Evolutionary conservation across 108 stramenopile species (phyloP).

Genomic region (Chaetoceros tenuissimus): DNA sequence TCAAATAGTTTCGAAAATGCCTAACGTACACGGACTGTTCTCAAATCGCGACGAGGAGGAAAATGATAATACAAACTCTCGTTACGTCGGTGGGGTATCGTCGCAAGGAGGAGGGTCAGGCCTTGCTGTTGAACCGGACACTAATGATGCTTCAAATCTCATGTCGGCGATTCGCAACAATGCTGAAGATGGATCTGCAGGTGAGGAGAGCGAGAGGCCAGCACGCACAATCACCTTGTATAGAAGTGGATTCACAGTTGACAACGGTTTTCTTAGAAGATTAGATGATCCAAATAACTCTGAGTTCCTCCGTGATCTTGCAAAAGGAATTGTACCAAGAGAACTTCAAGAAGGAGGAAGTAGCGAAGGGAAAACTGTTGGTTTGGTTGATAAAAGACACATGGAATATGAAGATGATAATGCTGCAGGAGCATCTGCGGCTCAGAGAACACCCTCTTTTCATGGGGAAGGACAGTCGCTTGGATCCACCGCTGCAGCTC

Average conservation of each 20-base stretch:
- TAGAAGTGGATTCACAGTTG: conserved; percentile 88
- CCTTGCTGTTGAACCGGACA: conserved; percentile 64
- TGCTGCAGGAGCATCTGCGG: conserved; percentile 8
- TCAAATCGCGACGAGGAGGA: conserved; percentile 32
- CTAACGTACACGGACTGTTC: conserved; percentile 78
- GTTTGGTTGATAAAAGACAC: conserved; percentile 63
- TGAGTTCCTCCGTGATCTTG: conserved; percentile 77
- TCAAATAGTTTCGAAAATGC: no score
- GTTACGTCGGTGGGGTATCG: conserved; percentile 74
- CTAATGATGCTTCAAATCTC: neutral
- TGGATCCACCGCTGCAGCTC: neutral
- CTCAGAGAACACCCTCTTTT: conserved; percentile 21
- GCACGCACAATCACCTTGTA: conserved; percentile 91
- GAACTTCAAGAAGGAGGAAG: conserved; percentile 36
- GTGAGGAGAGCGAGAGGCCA: conserved; percentile 4
- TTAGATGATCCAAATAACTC: conserved; percentile 84
- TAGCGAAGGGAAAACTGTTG: conserved; percentile 42
- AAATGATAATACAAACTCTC: conserved; percentile 45
- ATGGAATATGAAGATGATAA: conserved; percentile 56
- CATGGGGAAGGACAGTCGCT: conserved; percentile 32
- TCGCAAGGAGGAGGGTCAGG: conserved; percentile 77
- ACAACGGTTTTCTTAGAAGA: conserved; percentile 87
- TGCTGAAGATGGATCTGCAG: conserved; percentile 39
- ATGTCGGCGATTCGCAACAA: conserved; percentile 33
- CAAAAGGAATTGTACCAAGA: conserved; percentile 59